These are phyloP conservation scores for Mycena amicta DNA, from an alignment of 768 basidiomycete species.

Conservation along the genomic window DNA sequence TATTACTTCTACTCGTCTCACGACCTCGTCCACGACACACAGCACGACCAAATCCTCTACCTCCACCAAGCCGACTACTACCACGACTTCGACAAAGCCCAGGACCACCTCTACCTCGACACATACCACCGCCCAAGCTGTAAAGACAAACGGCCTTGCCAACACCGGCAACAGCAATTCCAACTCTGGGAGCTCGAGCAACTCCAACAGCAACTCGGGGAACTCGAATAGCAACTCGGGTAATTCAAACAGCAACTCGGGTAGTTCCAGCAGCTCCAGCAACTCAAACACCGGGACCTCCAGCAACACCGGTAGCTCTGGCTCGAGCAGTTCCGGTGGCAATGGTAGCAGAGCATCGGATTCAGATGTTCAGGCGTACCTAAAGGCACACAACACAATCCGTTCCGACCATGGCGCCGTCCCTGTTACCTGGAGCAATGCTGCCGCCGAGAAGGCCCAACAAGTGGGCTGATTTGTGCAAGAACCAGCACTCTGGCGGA, in stretches of 20 bases:
- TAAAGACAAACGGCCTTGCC: not conserved
- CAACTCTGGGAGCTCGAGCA: constrained; percentile 8
- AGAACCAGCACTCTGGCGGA: constrained; percentile 71
- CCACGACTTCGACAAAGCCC: constrained; percentile 14
- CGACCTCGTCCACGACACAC: constrained; percentile 24
- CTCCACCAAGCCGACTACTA: constrained; percentile 18
- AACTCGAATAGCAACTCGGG: constrained; percentile 16
- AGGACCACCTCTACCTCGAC: constrained; percentile 6
- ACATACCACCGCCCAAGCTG: constrained; percentile 3
- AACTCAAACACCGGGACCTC: constrained; percentile 16
- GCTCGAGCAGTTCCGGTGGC: constrained; percentile 32
- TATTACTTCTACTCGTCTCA: constrained; percentile 20
- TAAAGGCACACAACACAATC: constrained; percentile 63
- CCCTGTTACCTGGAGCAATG: constrained; percentile 64
- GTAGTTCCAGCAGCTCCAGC: not conserved
- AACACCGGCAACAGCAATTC: not conserved
- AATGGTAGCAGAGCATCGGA: constrained; percentile 31
- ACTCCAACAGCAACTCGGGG: constrained; percentile 7
- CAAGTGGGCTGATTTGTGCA: constrained; percentile 69
- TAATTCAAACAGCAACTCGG: constrained; percentile 8
- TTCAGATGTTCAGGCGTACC: constrained; percentile 54
- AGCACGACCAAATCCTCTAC: constrained; percentile 26
- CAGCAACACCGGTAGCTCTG: constrained; percentile 8
- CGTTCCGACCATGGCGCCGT: constrained; percentile 66
- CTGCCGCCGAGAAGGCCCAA: constrained; percentile 63